Percentiles rank a stretch among this genome's conserved stretches.
phyloP scores from a whole-genome alignment of 371 early-diverging fungal genomes.

The Mucor lusitanicus region DNA sequence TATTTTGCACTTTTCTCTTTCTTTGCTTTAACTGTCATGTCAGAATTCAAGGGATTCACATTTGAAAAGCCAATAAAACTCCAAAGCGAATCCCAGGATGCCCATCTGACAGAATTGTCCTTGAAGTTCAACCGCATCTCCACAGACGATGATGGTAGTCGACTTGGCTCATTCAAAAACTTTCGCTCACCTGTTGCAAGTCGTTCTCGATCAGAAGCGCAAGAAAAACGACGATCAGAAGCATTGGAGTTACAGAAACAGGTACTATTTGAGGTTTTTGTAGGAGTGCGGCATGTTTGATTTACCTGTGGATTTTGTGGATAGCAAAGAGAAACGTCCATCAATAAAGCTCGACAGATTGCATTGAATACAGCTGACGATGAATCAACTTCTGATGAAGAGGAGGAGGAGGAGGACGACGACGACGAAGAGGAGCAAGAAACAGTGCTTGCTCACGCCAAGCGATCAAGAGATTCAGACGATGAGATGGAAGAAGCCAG shows the following conservation, averaged over 20 bases:
- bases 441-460: not conserved
- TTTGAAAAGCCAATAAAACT: conserved; percentile 18
- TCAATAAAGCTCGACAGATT: conserved; percentile 22
- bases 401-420: conserved; percentile 10
- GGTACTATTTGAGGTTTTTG: not conserved
- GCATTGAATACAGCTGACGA: conserved; percentile 15
- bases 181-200: conserved; percentile 14
- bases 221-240: conserved; percentile 26
- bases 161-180: conserved; percentile 5
- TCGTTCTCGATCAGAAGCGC: conserved; percentile 22
- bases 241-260: conserved; percentile 34
- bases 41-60: conserved; percentile 9
- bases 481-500: conserved; percentile 25
- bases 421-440: conserved; percentile 12
- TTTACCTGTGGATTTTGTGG: not conserved
- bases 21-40: not conserved
- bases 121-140: conserved; percentile 5
- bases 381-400: not conserved
- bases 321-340: conserved; percentile 24
- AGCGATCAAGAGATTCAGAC: conserved; percentile 21
- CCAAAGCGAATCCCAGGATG: not conserved
- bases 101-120: conserved; percentile 1
- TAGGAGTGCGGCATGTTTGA: not conserved
- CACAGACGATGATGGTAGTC: conserved; percentile 3
- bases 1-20: not conserved